Evolutionary conservation across 2,329 filamentous ascomycete genomes (phyloP).

Genomic region (Colletotrichum sp.): DNA sequence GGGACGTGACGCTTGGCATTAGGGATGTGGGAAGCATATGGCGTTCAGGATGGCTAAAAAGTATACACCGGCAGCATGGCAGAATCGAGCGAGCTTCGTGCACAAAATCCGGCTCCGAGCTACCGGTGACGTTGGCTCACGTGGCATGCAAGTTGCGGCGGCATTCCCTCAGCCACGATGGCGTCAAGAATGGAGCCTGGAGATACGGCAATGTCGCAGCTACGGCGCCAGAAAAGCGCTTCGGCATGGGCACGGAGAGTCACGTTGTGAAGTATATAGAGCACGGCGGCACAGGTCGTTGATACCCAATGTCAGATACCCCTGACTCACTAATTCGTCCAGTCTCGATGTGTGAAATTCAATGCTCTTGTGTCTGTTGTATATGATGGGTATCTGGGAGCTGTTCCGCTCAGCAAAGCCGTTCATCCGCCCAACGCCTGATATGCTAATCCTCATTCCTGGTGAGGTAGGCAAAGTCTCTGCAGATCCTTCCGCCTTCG

Average conservation of each 20-base stretch:
- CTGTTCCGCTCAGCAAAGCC: constrained; percentile 17
- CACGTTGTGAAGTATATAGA: not conserved
- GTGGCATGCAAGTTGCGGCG: not conserved
- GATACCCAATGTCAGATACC: constrained; percentile 9
- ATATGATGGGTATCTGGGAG: constrained; percentile 17
- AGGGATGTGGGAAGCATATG: not conserved
- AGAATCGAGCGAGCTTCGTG: not conserved
- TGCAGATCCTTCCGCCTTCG: constrained; percentile 9
- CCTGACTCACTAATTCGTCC: not conserved
- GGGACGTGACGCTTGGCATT: not conserved
- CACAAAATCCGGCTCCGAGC: not conserved
- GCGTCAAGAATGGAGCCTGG: not conserved
- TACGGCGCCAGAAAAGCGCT: not conserved
- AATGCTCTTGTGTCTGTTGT: not conserved
- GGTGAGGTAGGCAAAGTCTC: not conserved
- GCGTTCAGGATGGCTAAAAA: constrained; percentile 18
- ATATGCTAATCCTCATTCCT: constrained; percentile 4
- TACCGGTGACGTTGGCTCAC: not conserved
- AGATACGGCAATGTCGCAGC: not conserved
- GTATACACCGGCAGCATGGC: not conserved
- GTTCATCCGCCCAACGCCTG: constrained; percentile 17
- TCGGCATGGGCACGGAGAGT: rapidly evolving
- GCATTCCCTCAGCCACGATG: not conserved
- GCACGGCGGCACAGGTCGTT: not conserved
- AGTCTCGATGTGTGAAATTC: not conserved